phyloP scores from a whole-genome alignment of 345 rosid genomes.

The Nephelium lappaceum region DNA sequence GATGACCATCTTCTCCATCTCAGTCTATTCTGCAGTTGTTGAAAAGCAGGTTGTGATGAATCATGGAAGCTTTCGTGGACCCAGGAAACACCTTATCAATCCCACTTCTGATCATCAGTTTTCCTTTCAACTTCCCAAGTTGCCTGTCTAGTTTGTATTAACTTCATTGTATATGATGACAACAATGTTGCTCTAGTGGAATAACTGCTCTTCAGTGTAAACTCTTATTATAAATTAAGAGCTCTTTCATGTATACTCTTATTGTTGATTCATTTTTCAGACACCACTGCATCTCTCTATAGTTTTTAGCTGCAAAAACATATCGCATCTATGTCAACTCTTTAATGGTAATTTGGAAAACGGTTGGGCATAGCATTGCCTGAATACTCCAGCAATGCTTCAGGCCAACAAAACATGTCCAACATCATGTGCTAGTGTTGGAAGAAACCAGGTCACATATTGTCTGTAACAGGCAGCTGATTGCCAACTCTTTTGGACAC shows the following conservation, averaged over 20 bases:
- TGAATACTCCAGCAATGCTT: not conserved
- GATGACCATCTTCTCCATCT: slow-evolving; percentile 16
- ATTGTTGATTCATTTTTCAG: too few relatives aligned
- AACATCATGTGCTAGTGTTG: not conserved
- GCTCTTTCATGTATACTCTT: too few relatives aligned
- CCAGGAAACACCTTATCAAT: slow-evolving; percentile 37
- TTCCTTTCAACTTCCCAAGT: slow-evolving; percentile 33
- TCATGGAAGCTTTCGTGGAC: slow-evolving; percentile 51
- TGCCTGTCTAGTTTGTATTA: slow-evolving; percentile 27
- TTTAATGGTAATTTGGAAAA: too few relatives aligned
- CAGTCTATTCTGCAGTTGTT: slow-evolving; percentile 18
- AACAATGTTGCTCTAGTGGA: not conserved
- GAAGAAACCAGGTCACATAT: not conserved
- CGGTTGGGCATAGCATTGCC: too few relatives aligned
- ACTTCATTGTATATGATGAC: not conserved
- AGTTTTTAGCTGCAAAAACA: not conserved
- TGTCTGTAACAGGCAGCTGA: not conserved
- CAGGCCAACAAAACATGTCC: not conserved
- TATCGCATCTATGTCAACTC: not conserved
- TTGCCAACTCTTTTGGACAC: not conserved
- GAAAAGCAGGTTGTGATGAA: slow-evolving; percentile 29
- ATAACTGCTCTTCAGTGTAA: not conserved
- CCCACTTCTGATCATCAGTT: slow-evolving; percentile 30
- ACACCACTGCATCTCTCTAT: too few relatives aligned
- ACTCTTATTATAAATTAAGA: not conserved